Percentiles rank a stretch among this genome's conserved stretches.
Conservation (phyloP, 305 asterid genomes). For the Ruellia speciosa region DNA sequence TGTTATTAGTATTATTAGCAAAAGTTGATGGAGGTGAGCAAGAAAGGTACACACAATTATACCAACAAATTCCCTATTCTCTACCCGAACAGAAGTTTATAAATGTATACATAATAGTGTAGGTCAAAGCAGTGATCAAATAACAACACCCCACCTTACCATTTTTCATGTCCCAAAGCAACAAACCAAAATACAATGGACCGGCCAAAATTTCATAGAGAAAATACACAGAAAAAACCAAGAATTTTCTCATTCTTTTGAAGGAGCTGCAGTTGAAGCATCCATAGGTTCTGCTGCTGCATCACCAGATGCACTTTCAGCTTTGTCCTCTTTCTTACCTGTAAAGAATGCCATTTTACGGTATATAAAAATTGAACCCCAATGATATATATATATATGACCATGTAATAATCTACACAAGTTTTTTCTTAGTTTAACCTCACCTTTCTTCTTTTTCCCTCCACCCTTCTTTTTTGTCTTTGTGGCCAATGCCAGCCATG, state of each 20-base stretch:
- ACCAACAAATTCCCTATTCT: too few relatives aligned
- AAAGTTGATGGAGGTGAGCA: too few relatives aligned
- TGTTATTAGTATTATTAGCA: too few relatives aligned
- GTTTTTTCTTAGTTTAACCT: slow-evolving; percentile 2
- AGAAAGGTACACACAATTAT: too few relatives aligned
- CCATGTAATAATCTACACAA: not conserved
- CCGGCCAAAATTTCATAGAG: slow-evolving; percentile 30
- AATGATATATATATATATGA: too few relatives aligned
- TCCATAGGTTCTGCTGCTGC: slow-evolving; percentile 33
- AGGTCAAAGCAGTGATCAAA: slow-evolving; percentile 2
- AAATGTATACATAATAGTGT: not conserved
- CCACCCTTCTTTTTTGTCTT: slow-evolving; percentile 57
- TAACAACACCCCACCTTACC: not conserved
- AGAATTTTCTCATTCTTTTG: slow-evolving; percentile 25
- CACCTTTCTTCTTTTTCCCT: slow-evolving; percentile 56
- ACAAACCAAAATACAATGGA: slow-evolving; percentile 19
- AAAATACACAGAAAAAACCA: slow-evolving; percentile 16
- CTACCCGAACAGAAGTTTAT: not conserved
- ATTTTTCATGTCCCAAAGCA: not conserved
- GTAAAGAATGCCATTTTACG: slow-evolving; percentile 12
- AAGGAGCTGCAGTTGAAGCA: not conserved
- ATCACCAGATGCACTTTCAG: slow-evolving; percentile 32
- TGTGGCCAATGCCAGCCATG: slow-evolving; percentile 71
- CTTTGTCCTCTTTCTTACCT: slow-evolving; percentile 59
- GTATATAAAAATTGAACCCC: not conserved